These are phyloP conservation scores for Chaetomium fimeti DNA, from an alignment of 495 filamentous ascomycete species.

Conservation along the genomic window DNA sequence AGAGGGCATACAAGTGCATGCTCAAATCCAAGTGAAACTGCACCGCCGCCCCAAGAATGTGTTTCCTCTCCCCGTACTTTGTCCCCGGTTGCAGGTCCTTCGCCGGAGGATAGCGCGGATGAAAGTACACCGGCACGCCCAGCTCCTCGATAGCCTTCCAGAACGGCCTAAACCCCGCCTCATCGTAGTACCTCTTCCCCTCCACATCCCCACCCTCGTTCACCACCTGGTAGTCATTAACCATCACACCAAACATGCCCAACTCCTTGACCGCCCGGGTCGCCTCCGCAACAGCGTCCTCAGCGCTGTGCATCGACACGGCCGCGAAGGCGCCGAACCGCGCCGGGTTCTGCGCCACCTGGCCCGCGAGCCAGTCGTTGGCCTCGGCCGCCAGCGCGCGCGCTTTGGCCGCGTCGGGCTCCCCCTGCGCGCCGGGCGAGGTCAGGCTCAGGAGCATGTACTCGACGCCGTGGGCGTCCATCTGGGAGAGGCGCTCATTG, in stretches of 20 bases:
- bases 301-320: conserved; percentile 44
- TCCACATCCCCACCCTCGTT: conserved; percentile 34
- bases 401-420: conserved; percentile 42
- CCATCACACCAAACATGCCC: conserved; percentile 58
- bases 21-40: conserved; percentile 44
- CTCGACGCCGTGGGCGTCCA: conserved; percentile 59
- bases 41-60: conserved; percentile 37
- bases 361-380: conserved; percentile 58
- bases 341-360: conserved; percentile 51
- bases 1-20: conserved; percentile 39
- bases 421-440: conserved; percentile 59
- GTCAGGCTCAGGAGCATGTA: conserved; percentile 59
- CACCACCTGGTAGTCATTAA: conserved; percentile 55
- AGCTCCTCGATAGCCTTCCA: conserved; percentile 57
- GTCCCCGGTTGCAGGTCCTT: conserved; percentile 29
- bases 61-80: conserved; percentile 31
- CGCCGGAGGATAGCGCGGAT: conserved; percentile 49
- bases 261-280: conserved; percentile 53
- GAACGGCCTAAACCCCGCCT: conserved; percentile 55
- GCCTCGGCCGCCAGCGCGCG: conserved; percentile 44
- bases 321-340: conserved; percentile 58
- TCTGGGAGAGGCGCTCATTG: conserved; percentile 49
- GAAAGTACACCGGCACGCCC: conserved; percentile 63
- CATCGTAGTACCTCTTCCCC: conserved; percentile 60
- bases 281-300: conserved; percentile 56